Conservation (phyloP, 2,329 filamentous ascomycete species). For the Sporothrix curviconia region DNA sequence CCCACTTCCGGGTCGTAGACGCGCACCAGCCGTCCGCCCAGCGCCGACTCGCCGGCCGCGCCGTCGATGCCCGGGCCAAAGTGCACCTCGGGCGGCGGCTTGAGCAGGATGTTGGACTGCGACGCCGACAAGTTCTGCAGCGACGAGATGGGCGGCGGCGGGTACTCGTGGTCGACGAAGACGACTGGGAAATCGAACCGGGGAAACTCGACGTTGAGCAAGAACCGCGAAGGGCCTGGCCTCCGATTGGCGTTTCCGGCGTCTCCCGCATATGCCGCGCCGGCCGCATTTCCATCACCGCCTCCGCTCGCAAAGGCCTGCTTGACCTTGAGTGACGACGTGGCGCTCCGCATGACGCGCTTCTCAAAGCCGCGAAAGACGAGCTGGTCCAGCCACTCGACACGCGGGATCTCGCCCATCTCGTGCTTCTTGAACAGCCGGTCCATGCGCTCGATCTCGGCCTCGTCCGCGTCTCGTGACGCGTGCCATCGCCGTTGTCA, state of each 20-base stretch:
- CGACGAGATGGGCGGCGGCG: conserved; percentile 72
- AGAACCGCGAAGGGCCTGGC: conserved; percentile 55
- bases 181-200: conserved; percentile 94
- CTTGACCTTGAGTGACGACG: conserved; percentile 51
- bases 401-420: conserved; percentile 87
- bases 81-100: conserved; percentile 80
- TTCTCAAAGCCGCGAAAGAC: conserved; percentile 89
- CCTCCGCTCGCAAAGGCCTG: conserved; percentile 35
- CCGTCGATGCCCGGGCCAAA: conserved; percentile 72
- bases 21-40: conserved; percentile 60
- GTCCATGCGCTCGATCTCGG: conserved; percentile 85
- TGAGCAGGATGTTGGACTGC: conserved; percentile 63
- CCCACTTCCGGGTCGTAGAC: conserved; percentile 94
- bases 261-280: conserved; percentile 29
- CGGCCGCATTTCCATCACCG: conserved; percentile 28
- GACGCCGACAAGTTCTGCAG: conserved; percentile 58
- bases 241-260: conserved; percentile 30
- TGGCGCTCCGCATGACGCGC: conserved; percentile 58
- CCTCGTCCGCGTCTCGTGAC: conserved; percentile 59
- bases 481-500: conserved; percentile 38
- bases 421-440: conserved; percentile 94
- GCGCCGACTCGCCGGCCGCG: conserved; percentile 37
- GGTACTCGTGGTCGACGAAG: conserved; percentile 90
- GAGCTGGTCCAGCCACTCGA: conserved; percentile 92
- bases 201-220: conserved; percentile 83